A percentile compares a stretch with the other conserved stretches of the same genome.
phyloP scores from a whole-genome alignment of 495 filamentous ascomycete genomes.

The Penicillium chermesinum region DNA sequence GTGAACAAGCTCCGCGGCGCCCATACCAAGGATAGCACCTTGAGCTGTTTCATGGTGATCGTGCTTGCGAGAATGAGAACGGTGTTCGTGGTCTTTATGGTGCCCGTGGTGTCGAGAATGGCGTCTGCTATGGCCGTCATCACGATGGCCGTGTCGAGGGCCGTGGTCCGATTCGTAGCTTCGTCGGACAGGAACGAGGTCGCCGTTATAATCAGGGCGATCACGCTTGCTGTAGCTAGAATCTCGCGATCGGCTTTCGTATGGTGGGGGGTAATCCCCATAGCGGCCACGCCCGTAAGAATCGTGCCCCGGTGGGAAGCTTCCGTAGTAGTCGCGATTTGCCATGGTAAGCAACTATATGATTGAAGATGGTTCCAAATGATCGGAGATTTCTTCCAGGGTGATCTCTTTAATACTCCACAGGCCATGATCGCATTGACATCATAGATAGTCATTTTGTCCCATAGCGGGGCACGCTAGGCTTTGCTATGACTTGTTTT shows the following conservation, averaged over 20 bases:
- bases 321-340: not conserved
- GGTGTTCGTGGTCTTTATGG: no score
- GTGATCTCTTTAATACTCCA: not conserved
- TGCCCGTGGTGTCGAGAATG: no score
- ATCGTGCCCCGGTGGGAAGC: not conserved
- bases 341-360: not conserved
- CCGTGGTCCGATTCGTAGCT: not conserved
- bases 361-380: not conserved
- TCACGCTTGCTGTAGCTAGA: not conserved
- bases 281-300: not conserved
- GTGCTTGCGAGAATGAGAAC: not conserved
- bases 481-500: not conserved
- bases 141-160: not conserved
- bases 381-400: not conserved
- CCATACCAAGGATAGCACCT: slow-evolving; percentile 4
- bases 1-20: slow-evolving; percentile 4
- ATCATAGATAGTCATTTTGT: not conserved
- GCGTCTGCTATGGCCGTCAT: not conserved
- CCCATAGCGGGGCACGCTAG: no score
- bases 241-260: not conserved
- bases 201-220: not conserved
- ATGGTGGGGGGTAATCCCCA: not conserved
- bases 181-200: not conserved
- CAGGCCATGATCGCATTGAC: not conserved
- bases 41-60: not conserved